Evolutionary conservation across 139 green algal species (phyloP), one percentile per base, ranked within the genome.

Genomic region (Deuterostichococcus epilithicus): DNA sequence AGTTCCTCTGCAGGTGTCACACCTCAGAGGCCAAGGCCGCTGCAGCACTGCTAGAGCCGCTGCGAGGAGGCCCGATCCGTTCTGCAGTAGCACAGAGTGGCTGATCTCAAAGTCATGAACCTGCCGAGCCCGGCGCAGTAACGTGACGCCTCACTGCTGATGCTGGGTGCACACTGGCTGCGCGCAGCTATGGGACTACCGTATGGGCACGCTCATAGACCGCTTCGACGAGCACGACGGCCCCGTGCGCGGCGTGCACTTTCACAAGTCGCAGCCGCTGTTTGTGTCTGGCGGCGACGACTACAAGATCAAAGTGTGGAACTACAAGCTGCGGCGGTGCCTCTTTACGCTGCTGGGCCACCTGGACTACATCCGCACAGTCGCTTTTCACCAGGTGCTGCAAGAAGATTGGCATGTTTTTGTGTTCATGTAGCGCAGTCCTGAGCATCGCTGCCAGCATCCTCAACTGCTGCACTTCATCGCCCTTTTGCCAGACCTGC

Each of bases 201-300:
- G 96, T 45, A 99, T 99, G 96, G 96, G 96, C 42, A 99, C 96
- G 3, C 85, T 99, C 5, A 99, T 99, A 79, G 96, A 99, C 83
- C 88, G 96, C 10, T 99, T 99, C 76, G 96, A 99, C 78, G 96
- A 99, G 90, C 96, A 99, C 77, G 96, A 99, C 65, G 96, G 96
- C 6, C 96, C 96, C 33, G 96, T 99, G 18, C 90, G 96, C 20
- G 95, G 96, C 47, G 92, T 99, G 26, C 83, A 98, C 83, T 99
- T 99, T 82, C 96, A 99, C 86, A 92, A 89, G 71, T 89, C 86
- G 1, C 96, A 99, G 88, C 96, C 96, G 15, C 87, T 99, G 52
- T 99, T 99, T 83, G 96, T 98, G 39, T 98, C 93, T 23, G 95
- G 95, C 52, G 95, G 95, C n/a, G 96, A 98, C 82, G 94, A 98